Evolutionary conservation across 164 flowering plant species (phyloP), one percentile per base, ranked within the genome.

Genomic region (Annona squamosa): DNA sequence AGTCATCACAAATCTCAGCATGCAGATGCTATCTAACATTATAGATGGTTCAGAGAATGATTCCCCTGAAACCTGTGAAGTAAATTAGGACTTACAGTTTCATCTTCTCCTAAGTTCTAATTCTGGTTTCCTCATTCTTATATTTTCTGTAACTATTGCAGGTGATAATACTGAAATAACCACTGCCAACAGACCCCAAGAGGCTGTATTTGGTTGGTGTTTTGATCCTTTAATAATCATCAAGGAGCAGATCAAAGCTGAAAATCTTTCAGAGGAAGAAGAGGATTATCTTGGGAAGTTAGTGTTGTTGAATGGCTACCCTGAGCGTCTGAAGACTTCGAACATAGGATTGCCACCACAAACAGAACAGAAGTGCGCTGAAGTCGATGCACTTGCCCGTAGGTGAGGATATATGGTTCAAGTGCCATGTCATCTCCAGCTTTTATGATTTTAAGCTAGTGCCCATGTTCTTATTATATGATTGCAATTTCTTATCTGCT

Each of bases 181-280:
- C 46, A 75, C 77, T 71, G 66, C 82, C 65, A 91, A 92, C 77
- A 83, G 97, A 77, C 97, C 96, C 1, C 90, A 80, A 80, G 97
- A 91, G 17, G 64, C 77, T n/a, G 71, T 90, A 73, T 92, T 85
- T 79, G 95, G 88, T 72, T 88, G 92, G 95, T 92, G 92, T 83
- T 72, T 92, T 37, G 86, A 89, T 73, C 99, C 99, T 13, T 78
- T 92, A 7, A 72, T 92, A 86, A 81, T 92, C 73, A 84, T 94
- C 13, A 94, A 90, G 79, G 97, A 92, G 6, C 99, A 94, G 79
- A 91, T 94, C 52, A 92, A 83, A 83, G 95, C 94, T 5, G 78
- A 78, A 66, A 85, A 83, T 63, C 95, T 94, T 46, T 78, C 91
- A 41, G 91, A 85, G 45, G 82, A 66, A 7, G 93, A 91, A 85